Conservation (phyloP, 192 early-diverging fungal species). For the Coemansia sp. region DNA sequence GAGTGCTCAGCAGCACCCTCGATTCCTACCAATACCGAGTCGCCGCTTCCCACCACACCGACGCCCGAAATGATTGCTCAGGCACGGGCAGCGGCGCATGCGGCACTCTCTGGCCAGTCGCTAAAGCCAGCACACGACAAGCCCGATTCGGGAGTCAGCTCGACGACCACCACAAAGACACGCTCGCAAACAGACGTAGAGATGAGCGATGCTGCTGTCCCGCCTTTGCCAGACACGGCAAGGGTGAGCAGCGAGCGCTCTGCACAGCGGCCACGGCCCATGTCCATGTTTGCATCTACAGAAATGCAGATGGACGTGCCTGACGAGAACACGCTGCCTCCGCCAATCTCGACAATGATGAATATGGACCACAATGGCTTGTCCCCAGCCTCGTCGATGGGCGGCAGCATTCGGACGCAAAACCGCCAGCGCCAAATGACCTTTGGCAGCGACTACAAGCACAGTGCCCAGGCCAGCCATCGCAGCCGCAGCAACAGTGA, state of each 20-base stretch:
- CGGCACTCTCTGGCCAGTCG: slow-evolving; percentile 33
- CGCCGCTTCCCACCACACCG: slow-evolving; percentile 17
- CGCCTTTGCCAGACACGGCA: slow-evolving; percentile 11
- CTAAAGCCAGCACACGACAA: not conserved
- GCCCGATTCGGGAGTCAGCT: slow-evolving; percentile 25
- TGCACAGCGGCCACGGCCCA: slow-evolving; percentile 44
- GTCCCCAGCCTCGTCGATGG: slow-evolving; percentile 49
- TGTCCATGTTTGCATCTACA: slow-evolving; percentile 54
- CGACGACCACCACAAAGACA: slow-evolving; percentile 21
- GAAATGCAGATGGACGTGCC: slow-evolving; percentile 44
- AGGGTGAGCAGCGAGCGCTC: slow-evolving; percentile 2
- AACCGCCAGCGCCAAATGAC: slow-evolving; percentile 23
- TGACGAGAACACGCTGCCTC: slow-evolving; percentile 25
- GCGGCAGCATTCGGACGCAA: slow-evolving; percentile 13
- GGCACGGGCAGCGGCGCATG: slow-evolving; percentile 47
- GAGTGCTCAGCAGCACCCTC: slow-evolving; percentile 42
- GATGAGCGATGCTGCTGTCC: slow-evolving; percentile 13
- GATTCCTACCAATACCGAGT: slow-evolving; percentile 8
- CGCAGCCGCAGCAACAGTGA: slow-evolving; percentile 45
- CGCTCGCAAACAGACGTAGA: slow-evolving; percentile 32
- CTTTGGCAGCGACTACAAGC: slow-evolving; percentile 22
- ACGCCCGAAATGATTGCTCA: slow-evolving; percentile 40
- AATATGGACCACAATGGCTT: slow-evolving; percentile 30
- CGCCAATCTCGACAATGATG: slow-evolving; percentile 44
- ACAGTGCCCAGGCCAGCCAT: slow-evolving; percentile 11